phyloP scores from a whole-genome alignment of 805 yeast genomes.

The Monosporozyma aquatica region DNA sequence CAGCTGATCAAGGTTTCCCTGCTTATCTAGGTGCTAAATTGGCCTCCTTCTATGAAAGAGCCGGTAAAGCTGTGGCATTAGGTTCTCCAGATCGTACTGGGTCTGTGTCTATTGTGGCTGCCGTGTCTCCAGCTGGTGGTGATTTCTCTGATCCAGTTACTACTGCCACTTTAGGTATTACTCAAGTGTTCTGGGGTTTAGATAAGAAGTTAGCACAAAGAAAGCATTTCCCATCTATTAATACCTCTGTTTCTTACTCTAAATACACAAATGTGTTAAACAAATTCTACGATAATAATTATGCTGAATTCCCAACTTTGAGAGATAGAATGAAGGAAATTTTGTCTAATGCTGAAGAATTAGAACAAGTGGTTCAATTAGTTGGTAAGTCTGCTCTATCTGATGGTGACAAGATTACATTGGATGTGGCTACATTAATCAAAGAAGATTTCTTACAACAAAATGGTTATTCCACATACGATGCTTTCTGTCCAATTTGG shows the following conservation, averaged over 20 bases:
- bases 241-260: conserved; percentile 92
- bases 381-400: conserved; percentile 98
- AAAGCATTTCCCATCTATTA: conserved; percentile 98
- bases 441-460: conserved; percentile 98
- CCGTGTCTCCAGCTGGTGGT: conserved; percentile 99
- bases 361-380: conserved; percentile 97
- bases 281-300: conserved; percentile 75
- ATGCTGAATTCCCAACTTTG: conserved; percentile 83
- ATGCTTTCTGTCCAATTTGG: conserved; percentile 99
- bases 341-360: conserved; percentile 92
- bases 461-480: conserved; percentile 97
- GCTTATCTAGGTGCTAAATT: conserved; percentile 98
- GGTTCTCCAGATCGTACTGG: conserved; percentile 97
- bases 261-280: conserved; percentile 84
- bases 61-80: conserved; percentile 90
- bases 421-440: conserved; percentile 84
- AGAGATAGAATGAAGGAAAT: conserved; percentile 93
- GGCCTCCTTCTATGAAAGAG: conserved; percentile 99
- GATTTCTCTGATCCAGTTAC: conserved; percentile 99
- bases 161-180: conserved; percentile 94
- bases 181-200: conserved; percentile 99
- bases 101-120: conserved; percentile 98
- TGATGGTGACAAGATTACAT: conserved; percentile 91
- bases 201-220: conserved; percentile 99
- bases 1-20: conserved; percentile 99